These are phyloP conservation scores for Protea cynaroides DNA, from an alignment of 164 flowering plant genomes.

Conservation along the genomic window DNA sequence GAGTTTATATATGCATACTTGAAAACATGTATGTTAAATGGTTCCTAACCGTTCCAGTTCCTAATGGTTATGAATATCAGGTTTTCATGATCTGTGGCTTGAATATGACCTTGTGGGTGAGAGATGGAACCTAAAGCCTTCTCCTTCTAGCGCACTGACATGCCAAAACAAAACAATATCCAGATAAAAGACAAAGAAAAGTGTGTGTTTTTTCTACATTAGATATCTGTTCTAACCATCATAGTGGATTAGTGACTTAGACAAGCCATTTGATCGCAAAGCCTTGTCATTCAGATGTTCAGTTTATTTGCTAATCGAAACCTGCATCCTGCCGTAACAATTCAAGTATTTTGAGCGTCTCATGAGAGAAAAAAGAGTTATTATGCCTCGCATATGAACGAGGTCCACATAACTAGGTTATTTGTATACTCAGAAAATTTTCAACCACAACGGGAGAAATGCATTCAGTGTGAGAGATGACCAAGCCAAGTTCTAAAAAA, in stretches of 20 bases:
- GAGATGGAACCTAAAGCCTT: slow-evolving; percentile 68
- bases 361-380: not conserved
- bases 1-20: too few relatives aligned
- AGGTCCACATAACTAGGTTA: not conserved
- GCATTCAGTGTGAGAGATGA: too few relatives aligned
- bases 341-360: not conserved
- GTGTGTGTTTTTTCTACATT: not conserved
- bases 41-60: too few relatives aligned
- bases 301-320: slow-evolving; percentile 94
- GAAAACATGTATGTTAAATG: too few relatives aligned
- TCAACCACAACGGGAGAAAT: not conserved
- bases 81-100: slow-evolving; percentile 21
- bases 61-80: too few relatives aligned
- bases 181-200: not conserved
- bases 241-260: slow-evolving; percentile 83
- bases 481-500: too few relatives aligned
- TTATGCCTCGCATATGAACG: not conserved
- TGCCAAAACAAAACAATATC: slow-evolving; percentile 4
- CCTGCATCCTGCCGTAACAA: slow-evolving; percentile 81
- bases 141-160: slow-evolving; percentile 89
- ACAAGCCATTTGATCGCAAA: slow-evolving; percentile 84
- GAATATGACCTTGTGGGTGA: slow-evolving; percentile 51
- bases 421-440: not conserved
- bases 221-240: slow-evolving; percentile 49
- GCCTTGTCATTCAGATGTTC: slow-evolving; percentile 78